These are phyloP conservation scores for Takashimella koratensis DNA, from an alignment of 1,284 basidiomycete genomes.

Conservation along the genomic window DNA sequence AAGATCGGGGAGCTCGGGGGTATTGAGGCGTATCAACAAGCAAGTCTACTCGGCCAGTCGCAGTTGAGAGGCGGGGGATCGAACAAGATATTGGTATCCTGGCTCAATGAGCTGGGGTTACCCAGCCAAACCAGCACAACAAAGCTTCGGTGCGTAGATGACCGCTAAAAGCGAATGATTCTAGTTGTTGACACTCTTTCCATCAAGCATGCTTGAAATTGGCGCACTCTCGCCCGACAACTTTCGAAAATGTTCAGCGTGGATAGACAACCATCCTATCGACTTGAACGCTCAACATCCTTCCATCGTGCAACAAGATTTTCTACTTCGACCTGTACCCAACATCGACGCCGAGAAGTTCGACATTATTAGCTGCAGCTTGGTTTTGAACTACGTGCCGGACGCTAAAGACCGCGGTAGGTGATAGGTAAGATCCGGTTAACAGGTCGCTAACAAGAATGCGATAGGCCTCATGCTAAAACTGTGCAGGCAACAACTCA, in stretches of 20 bases:
- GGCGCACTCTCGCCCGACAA: constrained; percentile 80
- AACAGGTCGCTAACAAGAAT: not conserved
- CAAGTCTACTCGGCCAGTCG: constrained; percentile 74
- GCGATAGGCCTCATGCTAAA: constrained; percentile 66
- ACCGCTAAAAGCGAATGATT: constrained; percentile 62
- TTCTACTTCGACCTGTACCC: constrained; percentile 54
- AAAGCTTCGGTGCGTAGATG: constrained; percentile 6
- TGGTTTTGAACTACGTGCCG: constrained; percentile 86
- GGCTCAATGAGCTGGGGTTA: constrained; percentile 60
- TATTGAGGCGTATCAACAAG: constrained; percentile 69
- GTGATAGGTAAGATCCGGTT: constrained; percentile 7
- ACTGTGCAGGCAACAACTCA: constrained; percentile 62
- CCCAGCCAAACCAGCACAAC: not conserved
- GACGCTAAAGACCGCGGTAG: constrained; percentile 68
- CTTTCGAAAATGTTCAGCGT: constrained; percentile 60
- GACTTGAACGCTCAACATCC: constrained; percentile 78
- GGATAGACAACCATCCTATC: constrained; percentile 70
- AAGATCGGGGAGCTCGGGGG: constrained; percentile 69
- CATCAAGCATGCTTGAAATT: constrained; percentile 69
- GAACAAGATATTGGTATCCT: constrained; percentile 68
- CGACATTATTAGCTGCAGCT: constrained; percentile 74
- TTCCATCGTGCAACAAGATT: constrained; percentile 73
- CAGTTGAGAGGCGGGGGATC: constrained; percentile 77
- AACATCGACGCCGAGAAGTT: constrained; percentile 55
- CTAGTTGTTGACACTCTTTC: not conserved